Evolutionary conservation across 2,329 filamentous ascomycete genomes (phyloP).

Genomic region (Fusarium pseudoanthophilum): DNA sequence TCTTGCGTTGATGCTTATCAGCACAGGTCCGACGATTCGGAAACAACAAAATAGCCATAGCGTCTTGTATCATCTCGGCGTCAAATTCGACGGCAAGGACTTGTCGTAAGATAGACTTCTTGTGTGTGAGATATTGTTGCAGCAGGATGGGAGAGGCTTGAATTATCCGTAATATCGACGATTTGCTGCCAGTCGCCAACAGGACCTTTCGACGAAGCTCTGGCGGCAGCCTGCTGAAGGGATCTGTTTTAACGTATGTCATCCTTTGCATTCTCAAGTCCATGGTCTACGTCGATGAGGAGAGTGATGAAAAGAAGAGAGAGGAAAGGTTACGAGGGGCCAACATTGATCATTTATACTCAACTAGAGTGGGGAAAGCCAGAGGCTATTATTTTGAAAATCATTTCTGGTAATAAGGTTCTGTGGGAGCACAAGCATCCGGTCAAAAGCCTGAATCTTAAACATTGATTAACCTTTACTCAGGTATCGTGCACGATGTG

Average conservation of each 20-base stretch:
- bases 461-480: no score
- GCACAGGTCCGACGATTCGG: no score
- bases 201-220: no score
- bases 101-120: not conserved
- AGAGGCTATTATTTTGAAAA: not conserved
- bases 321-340: no score
- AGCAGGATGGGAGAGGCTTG: slow-evolving; percentile 25
- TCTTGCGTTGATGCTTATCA: no score
- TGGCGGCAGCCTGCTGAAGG: no score
- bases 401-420: not conserved
- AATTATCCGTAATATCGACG: not conserved
- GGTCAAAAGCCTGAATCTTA: not conserved
- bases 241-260: no score
- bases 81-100: slow-evolving; percentile 15
- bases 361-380: not conserved
- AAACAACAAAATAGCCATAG: not conserved
- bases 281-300: no score
- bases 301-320: no score
- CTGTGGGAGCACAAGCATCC: not conserved
- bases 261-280: no score
- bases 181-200: not conserved
- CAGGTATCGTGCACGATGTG: no score
- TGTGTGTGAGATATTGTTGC: slow-evolving; percentile 7
- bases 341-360: not conserved
- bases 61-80: slow-evolving; percentile 18